These are phyloP conservation scores for Drosera spatulata DNA, from an alignment of 179 eudicot genomes.

Conservation along the genomic window DNA sequence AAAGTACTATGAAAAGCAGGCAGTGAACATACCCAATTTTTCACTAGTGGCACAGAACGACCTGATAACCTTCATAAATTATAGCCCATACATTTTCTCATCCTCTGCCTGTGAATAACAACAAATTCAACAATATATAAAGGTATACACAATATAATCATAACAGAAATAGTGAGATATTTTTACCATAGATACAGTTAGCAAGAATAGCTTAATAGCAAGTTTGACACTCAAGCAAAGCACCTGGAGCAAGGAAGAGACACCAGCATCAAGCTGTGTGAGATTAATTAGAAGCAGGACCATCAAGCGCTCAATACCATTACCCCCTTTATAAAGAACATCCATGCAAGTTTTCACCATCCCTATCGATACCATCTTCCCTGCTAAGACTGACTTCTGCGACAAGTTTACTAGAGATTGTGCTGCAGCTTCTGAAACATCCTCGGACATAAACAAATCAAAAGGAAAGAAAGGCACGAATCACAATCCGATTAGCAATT, in stretches of 20 bases:
- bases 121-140: not conserved
- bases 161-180: too few relatives aligned
- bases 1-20: too few relatives aligned
- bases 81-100: constrained; percentile 78
- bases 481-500: too few relatives aligned
- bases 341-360: constrained; percentile 53
- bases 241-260: constrained; percentile 91
- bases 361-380: constrained; percentile 66
- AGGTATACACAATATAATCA: too few relatives aligned
- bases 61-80: constrained; percentile 85
- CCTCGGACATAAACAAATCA: constrained; percentile 31
- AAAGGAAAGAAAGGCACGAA: not conserved
- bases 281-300: constrained; percentile 93
- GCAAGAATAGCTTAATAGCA: too few relatives aligned
- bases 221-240: constrained; percentile 2
- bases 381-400: constrained; percentile 54
- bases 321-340: constrained; percentile 54
- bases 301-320: constrained; percentile 39
- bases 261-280: constrained; percentile 83
- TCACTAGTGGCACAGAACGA: constrained; percentile 41
- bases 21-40: too few relatives aligned
- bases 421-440: constrained; percentile 86
- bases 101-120: constrained; percentile 41
- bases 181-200: too few relatives aligned
- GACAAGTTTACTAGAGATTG: constrained; percentile 87